Conservation (phyloP, 768 basidiomycete genomes). For the Tricholoma sp. region DNA sequence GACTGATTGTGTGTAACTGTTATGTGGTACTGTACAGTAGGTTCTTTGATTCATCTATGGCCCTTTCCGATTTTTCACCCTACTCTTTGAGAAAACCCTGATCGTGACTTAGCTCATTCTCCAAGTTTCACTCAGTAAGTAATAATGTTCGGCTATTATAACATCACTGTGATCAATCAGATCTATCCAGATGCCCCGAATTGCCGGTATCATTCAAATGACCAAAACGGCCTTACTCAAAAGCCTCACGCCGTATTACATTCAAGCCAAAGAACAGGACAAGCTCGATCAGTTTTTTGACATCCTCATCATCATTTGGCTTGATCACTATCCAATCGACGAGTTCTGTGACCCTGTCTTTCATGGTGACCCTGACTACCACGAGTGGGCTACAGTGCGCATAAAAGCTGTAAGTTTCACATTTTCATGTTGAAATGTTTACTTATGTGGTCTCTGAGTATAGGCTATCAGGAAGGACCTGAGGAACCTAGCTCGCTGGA, state of each 20-base stretch:
- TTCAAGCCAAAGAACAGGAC: background rate
- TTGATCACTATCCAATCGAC: background rate
- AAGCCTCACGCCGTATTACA: background rate
- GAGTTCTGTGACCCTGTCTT: background rate
- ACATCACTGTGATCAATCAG: background rate
- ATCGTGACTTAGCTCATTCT: background rate
- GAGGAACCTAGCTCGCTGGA: background rate
- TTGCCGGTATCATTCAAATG: background rate
- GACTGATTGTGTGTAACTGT: background rate
- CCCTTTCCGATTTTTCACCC: background rate
- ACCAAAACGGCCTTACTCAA: background rate
- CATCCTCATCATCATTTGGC: background rate
- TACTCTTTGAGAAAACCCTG: background rate
- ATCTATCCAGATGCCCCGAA: no score
- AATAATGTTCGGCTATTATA: background rate
- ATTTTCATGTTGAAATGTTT: background rate
- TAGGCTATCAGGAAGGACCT: background rate
- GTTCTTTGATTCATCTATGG: background rate
- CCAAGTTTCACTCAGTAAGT: background rate
- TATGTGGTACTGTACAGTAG: background rate
- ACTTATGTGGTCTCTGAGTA: background rate
- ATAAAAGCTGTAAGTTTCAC: background rate
- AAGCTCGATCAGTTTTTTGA: background rate
- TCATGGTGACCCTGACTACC: background rate
- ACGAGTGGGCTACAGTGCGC: background rate